A percentile compares a stretch with the other conserved stretches of the same genome.
phyloP scores from a whole-genome alignment of 2,329 filamentous ascomycete genomes.

The Aspergillus pseudonomiae region DNA sequence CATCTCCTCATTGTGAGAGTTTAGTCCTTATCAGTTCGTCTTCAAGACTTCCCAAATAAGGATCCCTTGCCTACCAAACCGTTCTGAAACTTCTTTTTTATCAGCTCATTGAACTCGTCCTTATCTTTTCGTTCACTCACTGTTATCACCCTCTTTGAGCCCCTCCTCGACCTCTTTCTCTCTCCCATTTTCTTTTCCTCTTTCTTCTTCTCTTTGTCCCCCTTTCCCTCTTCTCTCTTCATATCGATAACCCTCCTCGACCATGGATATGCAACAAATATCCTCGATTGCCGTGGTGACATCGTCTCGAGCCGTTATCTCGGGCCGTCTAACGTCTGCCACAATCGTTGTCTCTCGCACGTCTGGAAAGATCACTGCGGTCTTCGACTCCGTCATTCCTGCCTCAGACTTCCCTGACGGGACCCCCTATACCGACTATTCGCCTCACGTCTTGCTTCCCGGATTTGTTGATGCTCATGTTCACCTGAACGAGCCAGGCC shows the following conservation, averaged over 20 bases:
- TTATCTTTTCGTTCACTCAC: constrained; percentile 10
- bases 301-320: constrained; percentile 81
- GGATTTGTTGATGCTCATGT: constrained; percentile 96
- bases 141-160: neutral
- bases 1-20: neutral
- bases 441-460: constrained; percentile 80
- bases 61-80: constrained; percentile 7
- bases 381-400: constrained; percentile 75
- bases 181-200: neutral
- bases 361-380: constrained; percentile 82
- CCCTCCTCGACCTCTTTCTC: constrained; percentile 4
- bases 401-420: constrained; percentile 71
- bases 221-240: constrained; percentile 19
- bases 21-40: constrained; percentile 13
- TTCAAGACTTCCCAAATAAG: neutral
- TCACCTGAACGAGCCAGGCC: constrained; percentile 93
- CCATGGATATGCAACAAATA: constrained; percentile 28
- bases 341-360: constrained; percentile 76
- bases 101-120: constrained; percentile 6
- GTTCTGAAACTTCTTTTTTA: neutral
- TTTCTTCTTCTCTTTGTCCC: constrained; percentile 11
- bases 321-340: constrained; percentile 74
- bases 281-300: constrained; percentile 72
- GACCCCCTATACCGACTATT: constrained; percentile 79
- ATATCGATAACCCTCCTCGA: constrained; percentile 8